phyloP scores from a whole-genome alignment of 1,284 basidiomycete genomes.

The Papiliotrema flavescens region DNA sequence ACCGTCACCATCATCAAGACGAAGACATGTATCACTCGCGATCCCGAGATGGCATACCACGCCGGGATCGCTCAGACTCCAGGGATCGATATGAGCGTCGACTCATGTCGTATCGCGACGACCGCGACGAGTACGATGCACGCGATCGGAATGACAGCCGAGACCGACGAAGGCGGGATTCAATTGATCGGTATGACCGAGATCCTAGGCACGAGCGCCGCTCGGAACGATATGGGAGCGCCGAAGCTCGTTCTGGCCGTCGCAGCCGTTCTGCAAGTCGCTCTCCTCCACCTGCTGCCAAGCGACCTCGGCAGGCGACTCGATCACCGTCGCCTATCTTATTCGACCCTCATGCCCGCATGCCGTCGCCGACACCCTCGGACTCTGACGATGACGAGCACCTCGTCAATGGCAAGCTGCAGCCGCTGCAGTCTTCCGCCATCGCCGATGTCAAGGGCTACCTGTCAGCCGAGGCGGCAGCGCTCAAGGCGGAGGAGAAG shows the following conservation, averaged over 20 bases:
- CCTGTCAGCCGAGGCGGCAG: constrained; percentile 67
- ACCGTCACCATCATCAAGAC: constrained; percentile 5
- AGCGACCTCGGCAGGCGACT: constrained; percentile 14
- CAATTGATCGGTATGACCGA: constrained; percentile 2
- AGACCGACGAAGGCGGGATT: constrained; percentile 5
- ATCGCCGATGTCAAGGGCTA: constrained; percentile 76
- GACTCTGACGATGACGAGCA: constrained; percentile 44
- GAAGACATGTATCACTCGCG: constrained; percentile 3
- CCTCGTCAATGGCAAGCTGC: constrained; percentile 29
- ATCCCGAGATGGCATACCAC: background rate
- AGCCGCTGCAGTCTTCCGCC: constrained; percentile 66
- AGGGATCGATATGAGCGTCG: background rate
- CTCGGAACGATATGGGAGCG: constrained; percentile 2
- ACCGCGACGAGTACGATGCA: background rate
- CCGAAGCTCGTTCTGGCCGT: background rate
- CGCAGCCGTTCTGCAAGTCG: constrained; percentile 6
- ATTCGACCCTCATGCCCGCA: constrained; percentile 13
- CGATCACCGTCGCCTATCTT: constrained; percentile 13
- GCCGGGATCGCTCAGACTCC: background rate
- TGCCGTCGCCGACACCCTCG: constrained; percentile 18
- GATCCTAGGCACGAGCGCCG: no score
- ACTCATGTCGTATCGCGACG: background rate
- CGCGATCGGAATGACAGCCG: constrained; percentile 6
- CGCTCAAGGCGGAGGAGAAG: constrained; percentile 61
- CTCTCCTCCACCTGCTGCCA: constrained; percentile 5